Evolutionary conservation across 345 rosid species (phyloP).

Genomic region (Syzygium aromaticum): DNA sequence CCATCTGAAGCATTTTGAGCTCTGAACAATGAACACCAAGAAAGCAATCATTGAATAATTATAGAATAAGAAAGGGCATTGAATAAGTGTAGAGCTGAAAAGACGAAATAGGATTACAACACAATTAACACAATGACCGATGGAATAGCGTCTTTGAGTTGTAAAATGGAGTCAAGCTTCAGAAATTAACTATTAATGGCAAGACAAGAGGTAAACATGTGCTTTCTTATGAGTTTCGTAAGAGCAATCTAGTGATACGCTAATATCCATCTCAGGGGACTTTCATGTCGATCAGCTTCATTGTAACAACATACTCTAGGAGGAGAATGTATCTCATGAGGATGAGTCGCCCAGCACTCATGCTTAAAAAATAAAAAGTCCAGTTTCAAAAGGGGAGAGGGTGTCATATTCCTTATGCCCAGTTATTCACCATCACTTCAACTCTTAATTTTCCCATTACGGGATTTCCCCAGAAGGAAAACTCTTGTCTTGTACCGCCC

Average conservation of each 20-base stretch:
- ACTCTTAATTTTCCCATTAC: background rate
- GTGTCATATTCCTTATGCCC: background rate
- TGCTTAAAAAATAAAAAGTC: background rate
- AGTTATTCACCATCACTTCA: background rate
- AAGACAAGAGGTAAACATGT: background rate
- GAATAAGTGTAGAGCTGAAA: background rate
- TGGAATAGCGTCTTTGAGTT: background rate
- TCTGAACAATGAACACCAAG: background rate
- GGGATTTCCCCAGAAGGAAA: background rate
- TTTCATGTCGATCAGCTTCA: background rate
- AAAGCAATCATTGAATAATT: background rate
- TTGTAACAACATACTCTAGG: background rate
- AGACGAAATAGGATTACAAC: background rate
- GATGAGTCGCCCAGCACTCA: background rate
- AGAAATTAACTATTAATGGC: background rate
- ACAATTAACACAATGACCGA: background rate
- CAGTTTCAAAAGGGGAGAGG: background rate
- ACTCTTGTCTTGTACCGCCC: background rate
- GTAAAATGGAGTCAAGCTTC: background rate
- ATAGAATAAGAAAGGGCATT: background rate
- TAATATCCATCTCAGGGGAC: background rate
- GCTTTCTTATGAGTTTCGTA: background rate
- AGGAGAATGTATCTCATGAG: background rate
- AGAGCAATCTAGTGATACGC: background rate
- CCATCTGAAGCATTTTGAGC: constrained; percentile 26